A percentile compares a stretch with the other conserved stretches of the same genome.
These are phyloP conservation scores for Blastomyces parvus DNA, from an alignment of 2,329 filamentous ascomycete species.

Conservation along the genomic window DNA sequence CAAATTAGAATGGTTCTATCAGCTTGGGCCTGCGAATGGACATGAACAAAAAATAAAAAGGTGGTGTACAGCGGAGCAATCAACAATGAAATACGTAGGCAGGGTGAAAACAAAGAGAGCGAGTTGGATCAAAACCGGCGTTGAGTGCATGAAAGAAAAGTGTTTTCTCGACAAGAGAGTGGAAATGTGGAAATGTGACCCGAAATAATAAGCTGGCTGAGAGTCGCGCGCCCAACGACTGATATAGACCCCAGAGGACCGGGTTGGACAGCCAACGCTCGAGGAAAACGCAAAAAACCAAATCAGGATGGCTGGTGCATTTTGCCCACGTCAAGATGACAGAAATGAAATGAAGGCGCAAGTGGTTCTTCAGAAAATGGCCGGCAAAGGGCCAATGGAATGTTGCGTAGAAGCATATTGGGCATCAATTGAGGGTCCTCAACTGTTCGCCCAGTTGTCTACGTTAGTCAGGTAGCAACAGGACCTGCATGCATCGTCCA, in stretches of 20 bases:
- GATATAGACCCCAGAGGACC: conserved; percentile 1
- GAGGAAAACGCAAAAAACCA: conserved; percentile 9
- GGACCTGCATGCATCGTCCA: conserved; percentile 6
- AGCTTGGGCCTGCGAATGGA: conserved; percentile 6
- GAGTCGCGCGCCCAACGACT: not conserved
- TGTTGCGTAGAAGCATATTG: conserved; percentile 11
- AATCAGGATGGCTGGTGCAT: conserved; percentile 11
- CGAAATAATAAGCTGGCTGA: conserved; percentile 8
- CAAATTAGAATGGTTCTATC: conserved; percentile 9
- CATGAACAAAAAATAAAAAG: conserved; percentile 6
- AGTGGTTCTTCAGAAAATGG: conserved; percentile 8
- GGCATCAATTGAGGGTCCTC: conserved; percentile 13
- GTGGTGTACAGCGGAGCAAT: conserved; percentile 15
- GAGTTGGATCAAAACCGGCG: conserved; percentile 11
- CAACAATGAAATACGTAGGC: conserved; percentile 7
- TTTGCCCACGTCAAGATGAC: conserved; percentile 12
- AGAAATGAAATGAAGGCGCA: conserved; percentile 5
- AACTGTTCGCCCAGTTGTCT: conserved; percentile 5
- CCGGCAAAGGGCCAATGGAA: conserved; percentile 12
- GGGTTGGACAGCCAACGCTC: conserved; percentile 8
- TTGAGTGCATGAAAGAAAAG: conserved; percentile 14
- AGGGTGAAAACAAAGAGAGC: conserved; percentile 6
- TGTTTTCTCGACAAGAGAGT: conserved; percentile 8
- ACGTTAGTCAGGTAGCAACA: conserved; percentile 16
- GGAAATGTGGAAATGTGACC: conserved; percentile 5